Percentiles rank a stretch among this genome's conserved stretches.
These are phyloP conservation scores for Skeletonema costatum DNA, from an alignment of 108 stramenopile genomes.

Conservation along the genomic window DNA sequence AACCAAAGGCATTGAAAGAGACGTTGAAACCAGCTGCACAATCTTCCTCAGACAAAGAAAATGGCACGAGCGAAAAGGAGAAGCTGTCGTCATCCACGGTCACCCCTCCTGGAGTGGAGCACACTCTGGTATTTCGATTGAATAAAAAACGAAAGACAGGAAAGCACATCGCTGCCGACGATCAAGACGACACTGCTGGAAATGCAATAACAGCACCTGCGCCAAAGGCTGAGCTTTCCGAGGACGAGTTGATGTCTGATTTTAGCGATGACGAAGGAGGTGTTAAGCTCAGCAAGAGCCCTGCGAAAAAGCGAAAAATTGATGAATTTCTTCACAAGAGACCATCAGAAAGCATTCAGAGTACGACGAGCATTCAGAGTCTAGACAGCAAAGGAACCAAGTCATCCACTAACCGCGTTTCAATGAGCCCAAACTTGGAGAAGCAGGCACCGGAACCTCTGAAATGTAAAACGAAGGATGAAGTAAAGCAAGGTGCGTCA, in stretches of 20 bases:
- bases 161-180: constrained; percentile 20
- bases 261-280: constrained; percentile 37
- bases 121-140: constrained; percentile 20
- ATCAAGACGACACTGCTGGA: constrained; percentile 2
- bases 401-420: neutral
- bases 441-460: neutral
- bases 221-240: constrained; percentile 30
- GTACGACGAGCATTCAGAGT: constrained; percentile 4
- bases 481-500: neutral
- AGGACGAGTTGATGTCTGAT: constrained; percentile 46
- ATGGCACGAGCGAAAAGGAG: constrained; percentile 11
- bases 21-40: neutral
- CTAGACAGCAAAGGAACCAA: neutral
- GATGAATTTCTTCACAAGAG: constrained; percentile 20
- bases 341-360: constrained; percentile 19
- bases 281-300: neutral
- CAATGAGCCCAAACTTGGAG: constrained; percentile 6
- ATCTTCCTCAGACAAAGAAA: constrained; percentile 9
- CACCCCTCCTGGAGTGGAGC: constrained; percentile 18
- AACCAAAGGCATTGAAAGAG: neutral
- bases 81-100: constrained; percentile 15
- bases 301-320: constrained; percentile 4
- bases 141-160: constrained; percentile 23
- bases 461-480: neutral
- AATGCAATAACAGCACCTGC: neutral